These are phyloP conservation scores for Hsuehochloa calcarea DNA, from an alignment of 176 grass and related monocot species.

Conservation along the genomic window DNA sequence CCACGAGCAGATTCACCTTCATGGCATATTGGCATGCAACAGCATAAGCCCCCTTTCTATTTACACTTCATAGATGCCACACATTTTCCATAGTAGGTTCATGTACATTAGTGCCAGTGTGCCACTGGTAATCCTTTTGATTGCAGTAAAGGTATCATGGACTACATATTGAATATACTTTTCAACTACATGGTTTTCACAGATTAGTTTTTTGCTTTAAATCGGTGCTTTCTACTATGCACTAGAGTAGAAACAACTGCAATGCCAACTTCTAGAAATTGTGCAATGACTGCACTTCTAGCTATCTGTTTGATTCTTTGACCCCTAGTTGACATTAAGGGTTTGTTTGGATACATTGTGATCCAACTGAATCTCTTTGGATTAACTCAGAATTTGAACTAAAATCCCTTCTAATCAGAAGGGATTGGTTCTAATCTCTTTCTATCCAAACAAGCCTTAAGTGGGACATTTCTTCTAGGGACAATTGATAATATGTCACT, in stretches of 20 bases:
- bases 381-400: too few relatives aligned
- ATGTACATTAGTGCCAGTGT: background rate
- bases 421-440: too few relatives aligned
- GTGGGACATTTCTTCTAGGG: background rate
- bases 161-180: background rate
- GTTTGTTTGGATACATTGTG: too few relatives aligned
- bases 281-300: background rate
- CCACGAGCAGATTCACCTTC: background rate
- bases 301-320: background rate
- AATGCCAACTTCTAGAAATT: background rate
- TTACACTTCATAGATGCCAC: constrained; percentile 1
- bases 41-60: background rate
- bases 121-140: background rate
- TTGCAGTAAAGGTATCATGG: background rate
- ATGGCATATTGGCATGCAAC: background rate
- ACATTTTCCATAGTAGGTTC: background rate
- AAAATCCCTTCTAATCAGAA: too few relatives aligned
- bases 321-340: too few relatives aligned
- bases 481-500: too few relatives aligned
- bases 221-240: background rate
- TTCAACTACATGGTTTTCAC: background rate
- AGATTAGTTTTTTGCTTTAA: background rate
- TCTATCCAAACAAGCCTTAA: background rate
- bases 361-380: too few relatives aligned
- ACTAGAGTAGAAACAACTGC: background rate